Evolutionary conservation across 2,329 filamentous ascomycete genomes (phyloP).

Genomic region (Laburnicola sp.): DNA sequence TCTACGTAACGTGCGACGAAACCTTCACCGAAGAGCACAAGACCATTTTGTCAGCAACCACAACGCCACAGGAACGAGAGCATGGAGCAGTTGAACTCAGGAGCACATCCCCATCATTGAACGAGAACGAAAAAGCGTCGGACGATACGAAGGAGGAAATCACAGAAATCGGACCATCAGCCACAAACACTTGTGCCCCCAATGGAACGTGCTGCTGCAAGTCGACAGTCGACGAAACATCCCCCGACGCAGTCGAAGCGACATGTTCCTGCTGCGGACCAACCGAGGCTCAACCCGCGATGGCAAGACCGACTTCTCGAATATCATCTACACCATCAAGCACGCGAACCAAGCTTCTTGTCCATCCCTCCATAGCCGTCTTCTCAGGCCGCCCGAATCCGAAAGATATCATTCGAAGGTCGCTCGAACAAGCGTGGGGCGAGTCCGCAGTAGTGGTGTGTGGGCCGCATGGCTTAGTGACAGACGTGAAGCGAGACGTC

Average conservation of each 20-base stretch:
- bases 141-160: constrained; percentile 30
- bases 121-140: constrained; percentile 20
- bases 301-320: constrained; percentile 14
- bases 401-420: constrained; percentile 56
- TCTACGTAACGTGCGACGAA: constrained; percentile 61
- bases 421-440: constrained; percentile 61
- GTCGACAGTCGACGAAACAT: constrained; percentile 46
- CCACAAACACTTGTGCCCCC: constrained; percentile 30
- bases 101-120: constrained; percentile 19
- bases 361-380: constrained; percentile 44
- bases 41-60: constrained; percentile 29
- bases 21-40: constrained; percentile 50
- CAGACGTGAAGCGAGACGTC: constrained; percentile 59
- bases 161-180: constrained; percentile 21
- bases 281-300: neutral
- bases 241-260: constrained; percentile 30
- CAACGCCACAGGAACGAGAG: constrained; percentile 20
- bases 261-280: constrained; percentile 23
- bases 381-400: constrained; percentile 58
- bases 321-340: constrained; percentile 19
- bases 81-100: constrained; percentile 27
- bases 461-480: constrained; percentile 59
- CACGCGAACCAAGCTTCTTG: constrained; percentile 17
- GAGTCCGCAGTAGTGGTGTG: constrained; percentile 67
- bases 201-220: constrained; percentile 55